Evolutionary conservation across 306 rosid genomes (phyloP), one percentile per base, ranked within the genome.

Genomic region (Hippophae tibetana): DNA sequence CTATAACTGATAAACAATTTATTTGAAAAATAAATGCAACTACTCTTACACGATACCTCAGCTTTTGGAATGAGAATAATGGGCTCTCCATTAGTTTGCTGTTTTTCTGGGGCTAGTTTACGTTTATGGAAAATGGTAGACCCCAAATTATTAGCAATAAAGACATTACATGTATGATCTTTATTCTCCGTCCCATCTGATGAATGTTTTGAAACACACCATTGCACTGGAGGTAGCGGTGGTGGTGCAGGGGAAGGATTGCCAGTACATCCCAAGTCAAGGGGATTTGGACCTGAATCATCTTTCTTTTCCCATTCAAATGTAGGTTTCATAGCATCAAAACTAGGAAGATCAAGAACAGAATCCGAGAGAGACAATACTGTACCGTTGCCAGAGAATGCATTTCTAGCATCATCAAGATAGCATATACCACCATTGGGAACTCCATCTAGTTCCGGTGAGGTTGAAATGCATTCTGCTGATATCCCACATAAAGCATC

Each of bases 281-380:
- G 67, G 70, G 52, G 66, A 67, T 71, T 60, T 60, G 64, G 46
- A 73, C 58, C 57, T 1, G 72, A 59, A 58, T 62, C 78, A 42
- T 61, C 62, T 23, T 49, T 64, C 62, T 72, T 61, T 70, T 74
- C 85, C 69, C 51, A 73, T 62, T 67, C 58, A 48, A 49, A 59
- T 53, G 61, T 72, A 23, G 80, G 77, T 73, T 72, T 82, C 64
- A 85, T 76, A 57, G 71, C 78, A 62, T 84, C 86, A 54, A 77
- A 84, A 66, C 82, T 75, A 43, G 97, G 94, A 76, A 90, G 85
- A 75, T 84, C 92, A 69, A 87, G 89, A 38, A 61, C 52, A 57
- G 84, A 76, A 61, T 79, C 76, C 2, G 81, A 76, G 63, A 73
- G 48, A 43, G 90, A 87, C 54, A 78, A 69, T 60, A 79, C 81